Conservation (phyloP, 2,329 filamentous ascomycete genomes). For the Magnaporthales sp. region DNA sequence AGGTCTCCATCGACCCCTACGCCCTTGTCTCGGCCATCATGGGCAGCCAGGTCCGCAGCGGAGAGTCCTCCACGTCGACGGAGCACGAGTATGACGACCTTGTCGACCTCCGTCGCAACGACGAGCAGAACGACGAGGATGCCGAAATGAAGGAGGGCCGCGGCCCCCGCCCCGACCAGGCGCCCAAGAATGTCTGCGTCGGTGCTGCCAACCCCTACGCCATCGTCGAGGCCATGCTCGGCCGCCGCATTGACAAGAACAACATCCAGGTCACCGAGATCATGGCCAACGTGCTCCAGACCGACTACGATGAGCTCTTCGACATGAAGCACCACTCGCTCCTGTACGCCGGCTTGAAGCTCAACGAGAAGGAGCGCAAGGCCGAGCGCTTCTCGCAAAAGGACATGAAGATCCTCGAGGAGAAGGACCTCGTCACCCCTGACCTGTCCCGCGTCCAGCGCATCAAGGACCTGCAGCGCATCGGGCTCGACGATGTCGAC, state of each 20-base stretch:
- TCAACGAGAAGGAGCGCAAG: conserved; percentile 26
- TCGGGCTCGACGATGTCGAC: conserved; percentile 29
- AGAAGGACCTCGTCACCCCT: conserved; percentile 30
- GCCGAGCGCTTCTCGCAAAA: conserved; percentile 27
- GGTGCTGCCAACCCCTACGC: conserved; percentile 36
- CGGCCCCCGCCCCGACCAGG: conserved; percentile 20
- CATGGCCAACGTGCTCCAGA: conserved; percentile 32
- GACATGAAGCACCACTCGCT: conserved; percentile 33
- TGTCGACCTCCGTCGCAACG: conserved; percentile 9
- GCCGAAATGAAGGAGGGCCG: conserved; percentile 14
- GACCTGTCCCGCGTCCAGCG: conserved; percentile 29
- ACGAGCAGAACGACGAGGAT: conserved; percentile 12
- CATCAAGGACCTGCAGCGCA: conserved; percentile 27
- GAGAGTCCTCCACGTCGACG: conserved; percentile 14
- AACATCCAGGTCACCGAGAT: conserved; percentile 20
- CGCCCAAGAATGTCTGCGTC: conserved; percentile 27
- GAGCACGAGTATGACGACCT: conserved; percentile 25
- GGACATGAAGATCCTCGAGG: conserved; percentile 31
- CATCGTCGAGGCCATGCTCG: conserved; percentile 32
- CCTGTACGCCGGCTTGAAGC: conserved; percentile 31
- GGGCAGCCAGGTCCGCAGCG: conserved; percentile 16
- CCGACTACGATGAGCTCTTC: conserved; percentile 38
- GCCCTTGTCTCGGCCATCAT: conserved; percentile 29
- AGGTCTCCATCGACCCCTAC: conserved; percentile 22
- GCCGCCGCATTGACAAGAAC: conserved; percentile 29